Percentiles rank a stretch among this genome's conserved stretches.
Evolutionary conservation across 345 rosid genomes (phyloP).

Genomic region (Gossypium sturtianum): DNA sequence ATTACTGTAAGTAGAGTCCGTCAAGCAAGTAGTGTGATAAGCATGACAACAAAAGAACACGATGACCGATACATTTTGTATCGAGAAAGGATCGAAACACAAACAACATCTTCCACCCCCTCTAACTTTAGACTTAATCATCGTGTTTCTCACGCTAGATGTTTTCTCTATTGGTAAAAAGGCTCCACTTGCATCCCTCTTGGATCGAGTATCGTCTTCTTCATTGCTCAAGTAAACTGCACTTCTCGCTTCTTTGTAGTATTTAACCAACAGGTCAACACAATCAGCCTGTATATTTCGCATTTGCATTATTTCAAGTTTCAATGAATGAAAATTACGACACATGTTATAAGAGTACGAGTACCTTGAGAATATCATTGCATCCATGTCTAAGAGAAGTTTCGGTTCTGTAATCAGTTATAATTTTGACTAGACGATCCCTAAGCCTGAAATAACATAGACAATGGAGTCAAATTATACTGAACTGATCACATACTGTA

Average conservation of each 20-base stretch:
- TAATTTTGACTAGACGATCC: constrained; percentile 74
- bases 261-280: constrained; percentile 82
- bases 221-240: constrained; percentile 66
- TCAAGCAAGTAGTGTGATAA: constrained; percentile 74
- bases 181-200: constrained; percentile 43
- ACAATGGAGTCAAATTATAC: background rate
- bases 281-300: constrained; percentile 66
- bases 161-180: constrained; percentile 30
- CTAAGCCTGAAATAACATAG: constrained; percentile 56
- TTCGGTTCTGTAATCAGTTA: constrained; percentile 51
- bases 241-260: constrained; percentile 76
- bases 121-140: constrained; percentile 78
- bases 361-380: constrained; percentile 88
- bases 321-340: background rate
- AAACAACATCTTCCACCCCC: constrained; percentile 92
- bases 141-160: constrained; percentile 40
- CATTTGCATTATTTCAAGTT: constrained; percentile 8
- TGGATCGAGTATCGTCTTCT: constrained; percentile 54
- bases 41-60: constrained; percentile 94
- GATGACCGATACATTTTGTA: constrained; percentile 64
- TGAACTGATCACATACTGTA: background rate
- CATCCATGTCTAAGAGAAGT: constrained; percentile 87
- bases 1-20: constrained; percentile 60
- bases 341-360: background rate
- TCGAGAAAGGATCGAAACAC: constrained; percentile 84